A percentile compares a stretch with the other conserved stretches of the same genome.
Conservation (phyloP, 768 basidiomycete genomes). For the Galerina sulciceps region DNA sequence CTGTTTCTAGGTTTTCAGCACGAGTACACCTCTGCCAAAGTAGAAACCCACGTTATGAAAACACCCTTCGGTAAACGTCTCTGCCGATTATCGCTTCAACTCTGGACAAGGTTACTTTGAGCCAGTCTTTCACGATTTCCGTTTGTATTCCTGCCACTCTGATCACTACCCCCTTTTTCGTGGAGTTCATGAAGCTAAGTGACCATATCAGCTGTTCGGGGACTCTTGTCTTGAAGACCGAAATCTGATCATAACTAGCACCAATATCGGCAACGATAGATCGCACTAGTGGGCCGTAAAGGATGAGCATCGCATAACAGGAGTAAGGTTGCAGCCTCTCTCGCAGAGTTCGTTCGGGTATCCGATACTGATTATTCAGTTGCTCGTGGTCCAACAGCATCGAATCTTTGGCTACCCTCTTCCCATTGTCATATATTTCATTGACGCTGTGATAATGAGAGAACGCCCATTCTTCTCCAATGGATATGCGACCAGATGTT, state of each 20-base stretch:
- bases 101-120: constrained; percentile 55
- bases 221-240: constrained; percentile 62
- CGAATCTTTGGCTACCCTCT: constrained; percentile 75
- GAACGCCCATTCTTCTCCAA: constrained; percentile 91
- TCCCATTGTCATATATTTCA: constrained; percentile 72
- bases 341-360: constrained; percentile 51
- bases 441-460: constrained; percentile 84
- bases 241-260: constrained; percentile 52
- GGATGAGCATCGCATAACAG: constrained; percentile 87
- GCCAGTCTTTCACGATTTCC: constrained; percentile 74
- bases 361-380: constrained; percentile 18
- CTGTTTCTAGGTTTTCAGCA: no score
- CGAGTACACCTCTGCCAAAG: no score
- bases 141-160: constrained; percentile 79
- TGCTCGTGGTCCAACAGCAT: constrained; percentile 69
- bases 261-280: constrained; percentile 52
- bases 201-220: constrained; percentile 84
- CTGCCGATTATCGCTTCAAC: constrained; percentile 60
- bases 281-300: constrained; percentile 70
- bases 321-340: constrained; percentile 79
- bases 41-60: constrained; percentile 39
- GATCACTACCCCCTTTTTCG: constrained; percentile 58
- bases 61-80: constrained; percentile 69
- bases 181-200: constrained; percentile 57
- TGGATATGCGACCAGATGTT: constrained; percentile 82